Evolutionary conservation across 2,329 filamentous ascomycete genomes (phyloP).

Genomic region (Alternaria triticina): DNA sequence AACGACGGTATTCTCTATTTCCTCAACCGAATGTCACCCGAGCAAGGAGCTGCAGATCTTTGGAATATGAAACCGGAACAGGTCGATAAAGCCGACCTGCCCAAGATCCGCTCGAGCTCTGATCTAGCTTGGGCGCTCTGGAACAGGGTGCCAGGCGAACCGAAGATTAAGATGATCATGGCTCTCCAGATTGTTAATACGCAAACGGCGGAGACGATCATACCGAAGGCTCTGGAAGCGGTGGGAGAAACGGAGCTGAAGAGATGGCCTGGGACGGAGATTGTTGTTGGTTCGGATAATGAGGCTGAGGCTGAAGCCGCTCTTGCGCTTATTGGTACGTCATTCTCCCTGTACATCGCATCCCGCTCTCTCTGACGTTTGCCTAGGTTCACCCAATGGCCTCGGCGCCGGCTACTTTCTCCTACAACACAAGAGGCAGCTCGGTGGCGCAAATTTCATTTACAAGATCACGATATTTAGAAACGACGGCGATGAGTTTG

Average conservation of each 20-base stretch:
- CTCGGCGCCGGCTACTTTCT: constrained; percentile 18
- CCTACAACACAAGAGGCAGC: constrained; percentile 16
- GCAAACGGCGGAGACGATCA: not conserved
- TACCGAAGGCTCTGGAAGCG: not conserved
- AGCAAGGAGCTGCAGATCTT: not conserved
- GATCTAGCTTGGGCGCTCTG: constrained; percentile 1
- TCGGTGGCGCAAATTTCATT: constrained; percentile 15
- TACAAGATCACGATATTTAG: constrained; percentile 10
- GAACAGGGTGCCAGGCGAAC: not conserved
- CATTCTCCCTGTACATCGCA: not conserved
- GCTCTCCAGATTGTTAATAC: not conserved
- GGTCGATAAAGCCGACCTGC: not conserved
- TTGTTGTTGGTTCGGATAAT: not conserved
- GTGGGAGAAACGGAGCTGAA: not conserved
- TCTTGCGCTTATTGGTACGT: constrained; percentile 1
- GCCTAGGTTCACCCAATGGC: constrained; percentile 15
- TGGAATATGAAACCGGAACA: not conserved
- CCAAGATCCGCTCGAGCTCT: not conserved
- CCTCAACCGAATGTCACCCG: constrained; percentile 1
- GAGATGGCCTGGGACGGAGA: constrained; percentile 4
- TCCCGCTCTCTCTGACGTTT: not conserved
- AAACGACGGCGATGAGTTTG: not conserved
- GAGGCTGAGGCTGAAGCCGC: not conserved
- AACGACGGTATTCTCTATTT: constrained; percentile 11
- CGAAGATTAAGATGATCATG: constrained; percentile 3